Evolutionary conservation across 495 filamentous ascomycete genomes (phyloP).

Genomic region (Annulohypoxylon moriforme): DNA sequence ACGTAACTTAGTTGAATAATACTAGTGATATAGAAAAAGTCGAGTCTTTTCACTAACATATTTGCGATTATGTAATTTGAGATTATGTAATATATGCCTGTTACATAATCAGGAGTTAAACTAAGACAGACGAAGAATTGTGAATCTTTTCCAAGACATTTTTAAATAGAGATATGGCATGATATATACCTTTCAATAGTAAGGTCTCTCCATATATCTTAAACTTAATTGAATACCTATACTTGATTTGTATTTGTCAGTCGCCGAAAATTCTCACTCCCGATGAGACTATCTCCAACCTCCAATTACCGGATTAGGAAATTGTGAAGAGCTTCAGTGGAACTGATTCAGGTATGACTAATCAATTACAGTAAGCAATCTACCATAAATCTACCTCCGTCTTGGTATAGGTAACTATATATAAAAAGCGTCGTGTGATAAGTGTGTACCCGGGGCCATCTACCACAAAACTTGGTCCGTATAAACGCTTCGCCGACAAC

Average conservation of each 20-base stretch:
- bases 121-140: no score
- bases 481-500: constrained; percentile 1
- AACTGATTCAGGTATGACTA: not conserved
- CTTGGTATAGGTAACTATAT: constrained; percentile 27
- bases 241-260: not conserved
- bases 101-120: no score
- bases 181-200: no score
- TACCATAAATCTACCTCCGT: constrained; percentile 19
- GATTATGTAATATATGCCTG: no score
- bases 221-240: no score
- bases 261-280: not conserved
- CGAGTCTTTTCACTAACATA: not conserved
- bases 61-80: not conserved
- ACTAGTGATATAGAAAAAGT: not conserved
- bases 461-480: not conserved
- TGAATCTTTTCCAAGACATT: no score
- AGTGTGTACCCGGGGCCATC: constrained; percentile 7
- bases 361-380: constrained; percentile 43
- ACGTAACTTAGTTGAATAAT: not conserved
- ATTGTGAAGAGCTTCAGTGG: constrained; percentile 7
- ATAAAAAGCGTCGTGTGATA: not conserved
- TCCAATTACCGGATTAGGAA: constrained; percentile 6
- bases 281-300: constrained; percentile 2
- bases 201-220: no score
- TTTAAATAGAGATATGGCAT: no score